phyloP scores from a whole-genome alignment of 345 rosid genomes.

The Citrus inodora region DNA sequence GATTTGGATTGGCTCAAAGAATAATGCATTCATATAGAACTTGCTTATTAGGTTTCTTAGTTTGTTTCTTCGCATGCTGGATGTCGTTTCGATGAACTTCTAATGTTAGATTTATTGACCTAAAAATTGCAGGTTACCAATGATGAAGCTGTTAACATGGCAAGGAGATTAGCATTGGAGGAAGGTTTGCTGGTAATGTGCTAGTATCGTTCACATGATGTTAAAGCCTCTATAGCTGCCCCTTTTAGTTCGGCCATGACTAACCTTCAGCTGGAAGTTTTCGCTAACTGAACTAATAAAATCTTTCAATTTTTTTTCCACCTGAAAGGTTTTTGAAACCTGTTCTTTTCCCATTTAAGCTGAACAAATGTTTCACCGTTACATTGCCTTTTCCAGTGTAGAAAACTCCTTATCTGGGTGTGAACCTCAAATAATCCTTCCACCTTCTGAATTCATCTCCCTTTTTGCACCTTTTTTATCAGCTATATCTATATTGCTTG shows the following conservation, averaged over 20 bases:
- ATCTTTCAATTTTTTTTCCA: not conserved
- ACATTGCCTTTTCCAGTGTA: not conserved
- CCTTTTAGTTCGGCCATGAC: not conserved
- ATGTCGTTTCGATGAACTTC: not conserved
- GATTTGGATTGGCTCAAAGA: not conserved
- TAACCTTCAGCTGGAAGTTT: not conserved
- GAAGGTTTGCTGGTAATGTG: conserved; percentile 88
- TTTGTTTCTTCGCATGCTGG: not conserved
- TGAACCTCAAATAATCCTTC: not conserved
- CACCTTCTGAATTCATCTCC: not conserved
- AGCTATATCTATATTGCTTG: not conserved
- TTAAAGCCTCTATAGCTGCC: not conserved
- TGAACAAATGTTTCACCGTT: not conserved
- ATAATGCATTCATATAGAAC: not conserved
- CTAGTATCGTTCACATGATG: not conserved
- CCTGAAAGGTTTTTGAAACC: not conserved
- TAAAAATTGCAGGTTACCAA: conserved; percentile 54
- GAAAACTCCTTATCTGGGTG: not conserved
- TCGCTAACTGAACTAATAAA: not conserved
- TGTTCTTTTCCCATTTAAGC: not conserved
- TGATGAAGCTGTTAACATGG: conserved; percentile 86
- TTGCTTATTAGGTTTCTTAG: not conserved
- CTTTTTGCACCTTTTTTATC: not conserved
- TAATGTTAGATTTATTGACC: not conserved
- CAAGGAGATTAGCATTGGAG: conserved; percentile 81